Percentiles rank a stretch among this genome's conserved stretches.
Conservation (phyloP, 1,284 basidiomycete genomes). For the Trichosporon ovoides region DNA sequence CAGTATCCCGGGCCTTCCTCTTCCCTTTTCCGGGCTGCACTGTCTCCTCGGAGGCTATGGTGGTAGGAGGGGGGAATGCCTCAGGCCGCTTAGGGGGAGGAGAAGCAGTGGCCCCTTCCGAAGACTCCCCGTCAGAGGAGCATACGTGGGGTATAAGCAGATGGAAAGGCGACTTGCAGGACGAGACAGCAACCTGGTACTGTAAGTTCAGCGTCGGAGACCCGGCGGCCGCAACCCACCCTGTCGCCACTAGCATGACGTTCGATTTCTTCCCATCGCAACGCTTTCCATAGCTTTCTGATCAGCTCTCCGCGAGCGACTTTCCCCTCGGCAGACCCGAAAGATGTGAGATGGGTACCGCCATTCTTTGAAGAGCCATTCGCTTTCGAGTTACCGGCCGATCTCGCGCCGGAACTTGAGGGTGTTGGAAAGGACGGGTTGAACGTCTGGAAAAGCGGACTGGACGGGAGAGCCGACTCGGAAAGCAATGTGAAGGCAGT, state of each 20-base stretch:
- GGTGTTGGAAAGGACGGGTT: constrained; percentile 32
- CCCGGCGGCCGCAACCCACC: constrained; percentile 15
- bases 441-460: constrained; percentile 40
- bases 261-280: constrained; percentile 45
- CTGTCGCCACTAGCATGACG: constrained; percentile 31
- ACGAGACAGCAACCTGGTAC: constrained; percentile 8
- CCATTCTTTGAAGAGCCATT: constrained; percentile 10
- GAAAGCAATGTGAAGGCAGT: constrained; percentile 42
- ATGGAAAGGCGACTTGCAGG: constrained; percentile 40
- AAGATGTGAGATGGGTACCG: not conserved
- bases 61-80: constrained; percentile 24
- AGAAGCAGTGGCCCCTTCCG: constrained; percentile 1
- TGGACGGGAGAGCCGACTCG: constrained; percentile 38
- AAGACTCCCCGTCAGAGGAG: constrained; percentile 13
- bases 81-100: constrained; percentile 30
- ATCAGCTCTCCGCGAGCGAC: constrained; percentile 42
- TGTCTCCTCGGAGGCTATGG: not conserved
- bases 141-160: constrained; percentile 39
- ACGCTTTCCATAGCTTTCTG: constrained; percentile 42
- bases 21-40: constrained; percentile 22
- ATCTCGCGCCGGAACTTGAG: not conserved
- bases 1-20: constrained; percentile 19
- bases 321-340: constrained; percentile 14
- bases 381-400: constrained; percentile 6
- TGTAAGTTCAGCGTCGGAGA: not conserved